Evolutionary conservation across 2,329 filamentous ascomycete species (phyloP), one percentile per base, ranked within the genome.

Genomic region (Tolypocladium ophioglossoides): DNA sequence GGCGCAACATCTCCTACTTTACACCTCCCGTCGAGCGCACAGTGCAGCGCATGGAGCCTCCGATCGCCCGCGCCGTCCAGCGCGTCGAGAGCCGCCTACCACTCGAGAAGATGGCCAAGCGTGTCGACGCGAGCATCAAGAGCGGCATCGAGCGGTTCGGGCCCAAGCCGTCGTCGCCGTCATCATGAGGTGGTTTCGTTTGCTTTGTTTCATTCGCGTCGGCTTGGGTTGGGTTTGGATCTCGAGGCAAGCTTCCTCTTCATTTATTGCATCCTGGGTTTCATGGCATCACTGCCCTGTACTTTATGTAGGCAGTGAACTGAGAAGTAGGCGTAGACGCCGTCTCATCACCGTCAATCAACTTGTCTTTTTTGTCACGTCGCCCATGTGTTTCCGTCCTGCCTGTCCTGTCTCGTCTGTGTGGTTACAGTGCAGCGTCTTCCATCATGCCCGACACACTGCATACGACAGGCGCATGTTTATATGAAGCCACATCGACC

Each of bases 1-100:
- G 83, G 67, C 72, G 74, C 52, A 81, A 80, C 67, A 75, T 82
- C 63, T 74, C 69, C 58, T 78, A 76, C 70, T 76, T 82, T 64
- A 68, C 71, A 10, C 67, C 70, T n/a, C 74, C 75, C 18, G 72
- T 74, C 32, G 72, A 77, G 65, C 68, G 69, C 22, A 68, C 74
- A 51, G 72, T 78, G 41, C 74, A 76, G 59, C 72, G 75, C 52
- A 70, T 79, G 52, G 71, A 78, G 63, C 77, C 76, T 2, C 75
- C 72, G 22, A 63, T 78, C 52, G 66, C 73, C 52, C 70, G 68
- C 55, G 72, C 73, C 50, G 70, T 79, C 34, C 70, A 73, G 64
- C 67, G 64, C 37, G 67, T 80, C 44, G 75, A 78, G 54, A 62
- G 72, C 56, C 72, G 70, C 50, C 68, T 80, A 44, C 77, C 76